Evolutionary conservation across 1,284 basidiomycete genomes (phyloP), one percentile per base, ranked within the genome.

Genomic region (Somion occarium): DNA sequence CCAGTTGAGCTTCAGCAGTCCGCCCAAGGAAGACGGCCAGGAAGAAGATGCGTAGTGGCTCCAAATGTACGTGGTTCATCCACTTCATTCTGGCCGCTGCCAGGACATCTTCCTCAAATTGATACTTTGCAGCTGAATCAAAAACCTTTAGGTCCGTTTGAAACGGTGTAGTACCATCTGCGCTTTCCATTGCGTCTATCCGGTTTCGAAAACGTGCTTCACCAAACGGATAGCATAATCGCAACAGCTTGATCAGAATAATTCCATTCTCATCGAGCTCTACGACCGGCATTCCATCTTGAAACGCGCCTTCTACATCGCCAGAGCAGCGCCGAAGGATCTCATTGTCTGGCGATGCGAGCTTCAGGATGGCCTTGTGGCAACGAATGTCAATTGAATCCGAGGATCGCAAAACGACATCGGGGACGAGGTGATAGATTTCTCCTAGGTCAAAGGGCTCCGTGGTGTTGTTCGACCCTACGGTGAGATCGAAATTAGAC

Each of bases 361-460:
- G 19, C 19, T 20, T 19, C 7, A 48, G 46, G 38, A 41, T 41
- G 7, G 30, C 37, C 13, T 24, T 38, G 46, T 48, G 46, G n/a
- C 38, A 15, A 5, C 27, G 46, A 23, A 48, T 34, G 37, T 48
- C 46, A 20, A 39, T 39, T 3, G 3, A 19, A 25, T 48, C 46
- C n/a, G 30, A 5, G 22, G 46, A 48, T 7, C 48, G 48, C 5
- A 49, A 18, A 27, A 43, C 30, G 38, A 43, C n/a, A 20, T 49
- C 48, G 3, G 38, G 9, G 15, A 19, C 22, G n/a, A 25, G 5
- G 30, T 34, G 7, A 15, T 34, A 34, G 15, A 34, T 15, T 7
- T 7, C 30, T 15, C 30, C 30, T 7, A 34, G 7, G 15, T 34
- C 30, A 7, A 34, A 7, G 30, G 30, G 7, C 7, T 7, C 7